phyloP scores from a whole-genome alignment of 78 protist species.

The Thecamonas trahens region DNA sequence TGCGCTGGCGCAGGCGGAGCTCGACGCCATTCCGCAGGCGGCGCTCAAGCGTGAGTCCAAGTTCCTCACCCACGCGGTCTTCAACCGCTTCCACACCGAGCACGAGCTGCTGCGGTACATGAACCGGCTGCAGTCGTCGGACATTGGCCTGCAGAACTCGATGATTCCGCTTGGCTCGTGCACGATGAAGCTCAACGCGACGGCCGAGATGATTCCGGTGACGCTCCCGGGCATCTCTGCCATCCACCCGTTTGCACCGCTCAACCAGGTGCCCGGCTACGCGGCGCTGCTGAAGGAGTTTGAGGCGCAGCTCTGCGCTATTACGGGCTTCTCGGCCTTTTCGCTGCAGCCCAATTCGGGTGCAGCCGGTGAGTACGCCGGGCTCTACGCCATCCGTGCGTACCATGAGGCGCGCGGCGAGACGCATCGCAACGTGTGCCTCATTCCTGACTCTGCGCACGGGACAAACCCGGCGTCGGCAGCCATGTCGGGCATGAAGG shows the following conservation, averaged over 20 bases:
- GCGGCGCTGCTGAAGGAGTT: slow-evolving; percentile 26
- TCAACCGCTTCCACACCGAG: slow-evolving; percentile 86
- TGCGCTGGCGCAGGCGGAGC: too few relatives aligned
- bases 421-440: slow-evolving; percentile 84
- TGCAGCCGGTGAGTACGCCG: slow-evolving; percentile 94
- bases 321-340: slow-evolving; percentile 83
- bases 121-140: slow-evolving; percentile 71
- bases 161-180: slow-evolving; percentile 95
- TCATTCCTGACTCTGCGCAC: slow-evolving; percentile 95
- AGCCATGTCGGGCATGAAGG: slow-evolving; percentile 61
- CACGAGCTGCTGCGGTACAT: slow-evolving; percentile 85
- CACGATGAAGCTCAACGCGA: slow-evolving; percentile 97
- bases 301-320: slow-evolving; percentile 31
- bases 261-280: slow-evolving; percentile 74
- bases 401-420: slow-evolving; percentile 68
- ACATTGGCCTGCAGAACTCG: slow-evolving; percentile 66
- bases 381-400: slow-evolving; percentile 81
- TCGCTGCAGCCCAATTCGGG: slow-evolving; percentile 95
- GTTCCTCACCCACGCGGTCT: slow-evolving; percentile 74
- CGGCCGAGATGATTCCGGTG: slow-evolving; percentile 88
- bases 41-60: too few relatives aligned
- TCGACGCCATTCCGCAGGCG: too few relatives aligned
- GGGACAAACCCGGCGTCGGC: slow-evolving; percentile 99
- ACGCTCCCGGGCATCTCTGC: slow-evolving; percentile 83
- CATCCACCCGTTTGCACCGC: slow-evolving; percentile 95